A percentile compares a stretch with the other conserved stretches of the same genome.
Conservation (phyloP, 169 alveolate species). For the Toxoplasma gondii region DNA sequence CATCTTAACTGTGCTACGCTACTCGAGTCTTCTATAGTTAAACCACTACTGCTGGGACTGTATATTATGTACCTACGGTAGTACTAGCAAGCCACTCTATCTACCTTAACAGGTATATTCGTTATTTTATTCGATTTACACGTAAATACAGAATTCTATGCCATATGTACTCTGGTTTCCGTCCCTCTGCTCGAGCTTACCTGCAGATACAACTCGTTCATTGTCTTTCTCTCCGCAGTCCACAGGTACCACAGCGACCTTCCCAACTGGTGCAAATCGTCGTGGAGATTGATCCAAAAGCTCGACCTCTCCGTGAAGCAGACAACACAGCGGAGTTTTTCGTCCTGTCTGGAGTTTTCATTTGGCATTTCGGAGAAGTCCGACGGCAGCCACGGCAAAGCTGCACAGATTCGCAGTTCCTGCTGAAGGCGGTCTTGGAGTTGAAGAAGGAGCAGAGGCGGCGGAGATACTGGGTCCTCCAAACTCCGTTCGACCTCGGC, state of each 20-base stretch:
- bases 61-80: no score
- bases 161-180: no score
- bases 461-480: constrained; percentile 1
- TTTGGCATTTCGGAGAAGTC: neutral
- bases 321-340: constrained; percentile 57
- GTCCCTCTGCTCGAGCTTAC: neutral
- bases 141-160: no score
- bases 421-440: constrained; percentile 64
- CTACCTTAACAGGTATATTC: no score
- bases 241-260: constrained; percentile 47
- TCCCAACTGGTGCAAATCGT: constrained; percentile 35
- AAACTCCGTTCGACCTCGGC: no score
- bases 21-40: no score
- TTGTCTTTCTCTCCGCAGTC: constrained; percentile 34
- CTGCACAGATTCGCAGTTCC: constrained; percentile 62
- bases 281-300: constrained; percentile 46
- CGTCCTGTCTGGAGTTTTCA: neutral
- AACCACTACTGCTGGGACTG: no score
- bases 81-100: no score
- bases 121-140: no score
- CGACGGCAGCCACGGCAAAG: constrained; percentile 38
- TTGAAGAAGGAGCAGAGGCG: constrained; percentile 59
- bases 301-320: constrained; percentile 44
- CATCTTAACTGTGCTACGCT: no score
- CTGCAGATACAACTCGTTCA: constrained; percentile 48